These are phyloP conservation scores for Aureobasidium namibiae DNA, from an alignment of 2,329 filamentous ascomycete genomes.

Conservation along the genomic window DNA sequence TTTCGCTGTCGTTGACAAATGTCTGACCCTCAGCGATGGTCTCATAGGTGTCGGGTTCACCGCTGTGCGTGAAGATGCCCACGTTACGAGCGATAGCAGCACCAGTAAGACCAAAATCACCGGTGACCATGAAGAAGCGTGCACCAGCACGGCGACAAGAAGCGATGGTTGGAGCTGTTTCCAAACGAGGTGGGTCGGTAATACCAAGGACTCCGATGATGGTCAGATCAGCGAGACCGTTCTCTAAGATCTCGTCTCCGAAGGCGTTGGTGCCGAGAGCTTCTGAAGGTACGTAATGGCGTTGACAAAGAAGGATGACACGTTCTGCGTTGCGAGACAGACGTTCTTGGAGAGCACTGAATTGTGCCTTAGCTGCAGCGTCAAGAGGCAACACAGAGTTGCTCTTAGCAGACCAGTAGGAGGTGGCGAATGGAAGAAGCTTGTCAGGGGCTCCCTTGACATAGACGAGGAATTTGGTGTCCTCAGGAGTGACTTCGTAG, in stretches of 20 bases:
- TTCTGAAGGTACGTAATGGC: conserved; percentile 23
- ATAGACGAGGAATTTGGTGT: conserved; percentile 20
- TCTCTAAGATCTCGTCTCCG: conserved; percentile 40
- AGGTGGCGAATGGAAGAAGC: conserved; percentile 20
- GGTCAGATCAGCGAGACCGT: conserved; percentile 36
- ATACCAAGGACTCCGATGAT: conserved; percentile 46
- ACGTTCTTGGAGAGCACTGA: conserved; percentile 32
- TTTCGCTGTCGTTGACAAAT: conserved; percentile 6
- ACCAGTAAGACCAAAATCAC: conserved; percentile 34
- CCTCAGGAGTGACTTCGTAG: conserved; percentile 9
- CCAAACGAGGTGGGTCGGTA: conserved; percentile 32
- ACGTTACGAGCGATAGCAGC: conserved; percentile 34
- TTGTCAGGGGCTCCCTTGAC: conserved; percentile 22
- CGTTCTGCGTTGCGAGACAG: conserved; percentile 37
- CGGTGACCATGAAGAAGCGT: conserved; percentile 37
- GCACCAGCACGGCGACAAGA: conserved; percentile 30
- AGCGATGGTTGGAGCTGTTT: conserved; percentile 29
- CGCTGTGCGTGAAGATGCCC: conserved; percentile 26
- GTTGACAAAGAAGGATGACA: conserved; percentile 37
- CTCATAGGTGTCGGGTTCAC: conserved; percentile 27
- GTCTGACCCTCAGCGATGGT: conserved; percentile 8
- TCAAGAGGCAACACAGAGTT: conserved; percentile 30
- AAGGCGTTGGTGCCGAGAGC: conserved; percentile 39
- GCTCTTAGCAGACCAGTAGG: conserved; percentile 20
- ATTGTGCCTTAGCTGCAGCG: conserved; percentile 24